These are phyloP conservation scores for Tulasnella sp. DNA, from an alignment of 768 basidiomycete genomes.

Conservation along the genomic window DNA sequence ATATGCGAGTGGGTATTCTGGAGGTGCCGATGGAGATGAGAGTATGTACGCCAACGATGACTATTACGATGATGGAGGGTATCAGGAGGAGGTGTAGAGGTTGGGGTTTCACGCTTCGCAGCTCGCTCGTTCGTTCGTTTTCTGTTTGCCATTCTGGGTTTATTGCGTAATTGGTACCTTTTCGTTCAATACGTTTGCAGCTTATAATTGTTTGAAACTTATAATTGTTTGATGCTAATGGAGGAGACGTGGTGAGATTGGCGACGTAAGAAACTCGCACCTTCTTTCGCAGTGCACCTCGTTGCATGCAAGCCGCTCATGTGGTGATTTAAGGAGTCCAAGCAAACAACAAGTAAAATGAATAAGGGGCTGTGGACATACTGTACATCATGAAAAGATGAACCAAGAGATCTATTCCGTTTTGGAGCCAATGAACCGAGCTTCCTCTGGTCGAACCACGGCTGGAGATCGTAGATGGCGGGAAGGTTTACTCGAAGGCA, in stretches of 20 bases:
- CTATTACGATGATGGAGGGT: neutral
- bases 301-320: neutral
- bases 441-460: neutral
- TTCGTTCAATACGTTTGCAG: neutral
- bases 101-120: neutral
- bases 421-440: neutral
- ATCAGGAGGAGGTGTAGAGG: neutral
- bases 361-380: neutral
- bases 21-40: neutral
- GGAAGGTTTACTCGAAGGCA: slow-evolving; percentile 8
- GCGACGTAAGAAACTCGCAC: neutral
- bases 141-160: neutral
- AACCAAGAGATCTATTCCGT: neutral
- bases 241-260: neutral
- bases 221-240: neutral
- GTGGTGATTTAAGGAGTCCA: neutral
- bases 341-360: neutral
- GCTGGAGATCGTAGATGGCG: neutral
- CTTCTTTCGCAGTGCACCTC: too few relatives aligned
- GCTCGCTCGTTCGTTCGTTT: neutral
- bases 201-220: neutral
- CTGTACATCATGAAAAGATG: neutral
- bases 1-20: slow-evolving; percentile 3
- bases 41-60: neutral
- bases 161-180: neutral